These are phyloP conservation scores for Lepiota brunneoincarnata DNA, from an alignment of 768 basidiomycete species.

Conservation along the genomic window DNA sequence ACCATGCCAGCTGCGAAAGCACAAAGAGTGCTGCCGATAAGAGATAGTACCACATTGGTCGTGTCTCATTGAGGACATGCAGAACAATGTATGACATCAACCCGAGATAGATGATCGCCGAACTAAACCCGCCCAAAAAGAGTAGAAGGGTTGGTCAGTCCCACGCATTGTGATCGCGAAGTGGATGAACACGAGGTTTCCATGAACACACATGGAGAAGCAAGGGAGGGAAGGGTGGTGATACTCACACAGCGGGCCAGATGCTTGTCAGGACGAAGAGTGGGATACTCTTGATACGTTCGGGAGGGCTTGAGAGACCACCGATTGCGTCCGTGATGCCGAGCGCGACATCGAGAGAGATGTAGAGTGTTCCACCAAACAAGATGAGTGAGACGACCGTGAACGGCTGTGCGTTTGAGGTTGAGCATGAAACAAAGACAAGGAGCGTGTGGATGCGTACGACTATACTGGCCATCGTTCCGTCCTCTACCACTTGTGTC, in stretches of 20 bases:
- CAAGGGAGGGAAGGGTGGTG: not conserved
- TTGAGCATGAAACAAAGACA: not conserved
- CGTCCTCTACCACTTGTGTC: conserved; percentile 93
- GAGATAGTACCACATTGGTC: conserved; percentile 78
- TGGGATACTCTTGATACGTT: conserved; percentile 59
- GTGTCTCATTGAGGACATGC: conserved; percentile 69
- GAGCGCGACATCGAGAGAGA: conserved; percentile 79
- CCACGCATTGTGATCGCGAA: conserved; percentile 1
- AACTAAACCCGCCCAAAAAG: conserved; percentile 15
- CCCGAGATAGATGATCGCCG: conserved; percentile 60
- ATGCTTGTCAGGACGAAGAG: conserved; percentile 67
- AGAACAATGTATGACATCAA: conserved; percentile 84
- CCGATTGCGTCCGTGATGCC: conserved; percentile 61
- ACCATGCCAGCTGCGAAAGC: conserved; percentile 78
- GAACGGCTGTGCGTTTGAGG: conserved; percentile 50
- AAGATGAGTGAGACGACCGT: conserved; percentile 52
- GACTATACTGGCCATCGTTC: conserved; percentile 66
- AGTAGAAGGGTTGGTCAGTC: not conserved
- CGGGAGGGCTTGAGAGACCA: conserved; percentile 51
- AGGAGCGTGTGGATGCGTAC: conserved; percentile 36
- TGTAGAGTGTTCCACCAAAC: conserved; percentile 75
- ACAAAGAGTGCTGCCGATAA: conserved; percentile 76
- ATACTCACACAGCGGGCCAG: conserved; percentile 29
- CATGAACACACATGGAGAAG: not conserved
- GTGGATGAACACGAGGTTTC: not conserved